Percentiles rank a stretch among this genome's conserved stretches.
These are phyloP conservation scores for Penicillium freii DNA, from an alignment of 2,329 filamentous ascomycete species.

Conservation along the genomic window DNA sequence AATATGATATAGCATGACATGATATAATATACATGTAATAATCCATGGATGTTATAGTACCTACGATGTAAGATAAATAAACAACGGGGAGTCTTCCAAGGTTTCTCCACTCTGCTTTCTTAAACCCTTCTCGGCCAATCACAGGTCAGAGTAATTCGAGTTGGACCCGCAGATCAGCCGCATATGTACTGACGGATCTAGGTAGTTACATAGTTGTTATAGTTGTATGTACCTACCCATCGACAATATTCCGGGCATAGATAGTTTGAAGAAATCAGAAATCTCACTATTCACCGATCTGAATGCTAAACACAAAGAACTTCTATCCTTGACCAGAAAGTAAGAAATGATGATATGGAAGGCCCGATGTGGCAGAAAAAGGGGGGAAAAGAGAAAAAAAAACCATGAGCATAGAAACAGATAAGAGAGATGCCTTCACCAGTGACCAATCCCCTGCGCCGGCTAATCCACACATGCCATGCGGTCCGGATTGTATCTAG, in stretches of 20 bases:
- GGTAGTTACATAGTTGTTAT: too few relatives aligned
- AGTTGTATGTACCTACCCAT: background rate
- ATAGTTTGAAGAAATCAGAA: background rate
- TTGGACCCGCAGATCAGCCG: background rate
- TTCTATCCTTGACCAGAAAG: background rate
- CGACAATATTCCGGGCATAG: background rate
- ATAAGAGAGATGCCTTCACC: slow-evolving; percentile 13
- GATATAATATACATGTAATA: background rate
- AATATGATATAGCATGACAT: background rate
- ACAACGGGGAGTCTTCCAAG: background rate
- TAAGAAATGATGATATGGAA: background rate
- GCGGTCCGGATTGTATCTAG: slow-evolving; percentile 10
- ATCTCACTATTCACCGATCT: background rate
- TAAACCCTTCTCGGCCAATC: slow-evolving; percentile 17
- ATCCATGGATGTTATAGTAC: background rate
- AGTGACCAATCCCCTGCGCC: slow-evolving; percentile 21
- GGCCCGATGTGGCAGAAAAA: background rate
- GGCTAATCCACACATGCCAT: slow-evolving; percentile 22
- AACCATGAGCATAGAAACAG: slow-evolving; percentile 4
- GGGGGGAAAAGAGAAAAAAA: background rate
- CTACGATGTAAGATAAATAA: background rate
- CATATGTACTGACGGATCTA: background rate
- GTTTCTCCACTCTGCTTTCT: slow-evolving; percentile 8
- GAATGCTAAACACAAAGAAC: slow-evolving; percentile 1
- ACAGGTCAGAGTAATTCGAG: background rate